Base-by-base conservation (phyloP, 2,329 filamentous ascomycete genomes). In the Colletotrichum orbiculare region DNA sequence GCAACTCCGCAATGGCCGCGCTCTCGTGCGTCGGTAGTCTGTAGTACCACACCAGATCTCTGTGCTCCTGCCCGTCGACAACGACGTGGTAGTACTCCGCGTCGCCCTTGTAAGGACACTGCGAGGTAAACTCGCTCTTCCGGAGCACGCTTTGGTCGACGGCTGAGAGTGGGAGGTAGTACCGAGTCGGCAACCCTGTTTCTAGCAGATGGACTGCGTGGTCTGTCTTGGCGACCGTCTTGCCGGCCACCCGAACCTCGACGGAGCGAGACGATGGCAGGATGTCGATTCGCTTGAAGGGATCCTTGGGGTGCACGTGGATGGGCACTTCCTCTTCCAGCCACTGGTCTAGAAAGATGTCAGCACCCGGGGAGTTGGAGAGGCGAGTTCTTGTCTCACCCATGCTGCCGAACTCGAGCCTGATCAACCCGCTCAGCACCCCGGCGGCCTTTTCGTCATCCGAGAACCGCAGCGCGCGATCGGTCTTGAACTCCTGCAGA, bases 61-160 rank as follows among this genome's bases (percentile, higher is more conserved):
- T 77, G 38, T 79, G 75, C 60, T 76, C 71, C 25, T 80, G 73
- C 0, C 77, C 83, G 5, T 79, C 73, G 0, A 88, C 68, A 0
- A 81, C 79, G 0, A 90, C 75, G 59, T 86, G 69, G 68, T 89
- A 90, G 65, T 90, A 91, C 60, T 85, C 80, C 0, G 89, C 89
- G 58, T 84, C 81, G 1, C 89, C 89, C 71, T 91, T 91, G 69
- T 91, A 91, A 2, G 89, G 89, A 73, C 89, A 91, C 56, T 79
- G 76, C 0, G 86, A 89, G n/a, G 72, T 74, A 0, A 84, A 85
- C 2, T 77, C 72, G 68, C 86, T 90, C 7, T 79, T 78, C 0
- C 75, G 73, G 9, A 90, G 75, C 7, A 81, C 68, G 3, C 74
- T 69, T 43, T 74, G 75, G 43, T 84, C 80, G 1, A 89, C 78